Evolutionary conservation across 2,329 filamentous ascomycete genomes (phyloP), one percentile per base, ranked within the genome.

Genomic region (Akanthomyces muscarius): DNA sequence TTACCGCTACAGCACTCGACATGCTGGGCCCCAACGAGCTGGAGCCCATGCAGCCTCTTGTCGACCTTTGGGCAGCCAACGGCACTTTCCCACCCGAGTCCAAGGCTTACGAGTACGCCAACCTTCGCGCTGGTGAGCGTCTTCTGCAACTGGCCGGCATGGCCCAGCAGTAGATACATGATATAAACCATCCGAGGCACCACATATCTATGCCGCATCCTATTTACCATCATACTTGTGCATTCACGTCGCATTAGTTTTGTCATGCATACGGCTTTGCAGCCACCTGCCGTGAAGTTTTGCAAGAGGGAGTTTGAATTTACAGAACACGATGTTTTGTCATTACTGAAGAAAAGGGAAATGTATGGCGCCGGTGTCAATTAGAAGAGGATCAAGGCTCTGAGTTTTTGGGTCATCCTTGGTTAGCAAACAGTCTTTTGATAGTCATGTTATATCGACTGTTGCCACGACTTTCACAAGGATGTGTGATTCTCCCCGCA

Each of bases 1-100:
- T 91, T 25, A 91, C 91, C 4, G 89, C 89, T 51, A 92, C 90
- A 61, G 89, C 90, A 54, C 85, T 92, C 68, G 89, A 90, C 70
- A 89, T 98, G 79, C 85, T 98, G 65, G 89, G 89, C 68, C 91
- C 92, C 64, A 89, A 92, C 71, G 94, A 97, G 76, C 85, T 96
- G 70, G 93, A 97, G 81, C 94, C 94, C 25, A 97, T 98, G 92
- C 91, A 96, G 79, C 92, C 91, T 30, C 78, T 98, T 69, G 91
- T 98, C 69, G 92, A 97, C 71, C 83, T 97, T 54, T 97, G 93
- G 89, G 88, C 92, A 30, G 89, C 89, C 66, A 94, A 94, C 72
- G 92, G 93, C 64, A 90, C 93, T 30, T 90, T 98, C 69, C 92
- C 92, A 2, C 85, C 86, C 14, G 89, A 90, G 66, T 88, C 85